phyloP scores from a whole-genome alignment of 2,329 filamentous ascomycete species.

The Aspergillus brasiliensis region DNA sequence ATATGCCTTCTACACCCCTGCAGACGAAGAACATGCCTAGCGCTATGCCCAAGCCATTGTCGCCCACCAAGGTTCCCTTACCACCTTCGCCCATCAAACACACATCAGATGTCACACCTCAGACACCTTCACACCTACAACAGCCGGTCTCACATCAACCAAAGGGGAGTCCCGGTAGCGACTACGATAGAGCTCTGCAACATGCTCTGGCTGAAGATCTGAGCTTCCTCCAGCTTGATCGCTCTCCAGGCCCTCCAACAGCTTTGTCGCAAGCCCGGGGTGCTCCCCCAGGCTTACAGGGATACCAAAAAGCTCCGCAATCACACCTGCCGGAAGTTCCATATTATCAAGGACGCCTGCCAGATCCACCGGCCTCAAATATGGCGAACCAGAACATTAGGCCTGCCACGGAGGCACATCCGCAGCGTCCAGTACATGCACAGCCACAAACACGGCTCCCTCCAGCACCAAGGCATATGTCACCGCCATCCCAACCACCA shows the following conservation, averaged over 20 bases:
- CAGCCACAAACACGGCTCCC: conserved; percentile 28
- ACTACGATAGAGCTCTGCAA: conserved; percentile 47
- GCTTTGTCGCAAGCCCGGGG: conserved; percentile 16
- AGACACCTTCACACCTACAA: conserved; percentile 50
- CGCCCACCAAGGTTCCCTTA: conserved; percentile 63
- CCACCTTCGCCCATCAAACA: conserved; percentile 61
- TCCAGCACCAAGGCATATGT: conserved; percentile 59
- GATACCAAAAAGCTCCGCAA: conserved; percentile 29
- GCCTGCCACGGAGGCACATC: conserved; percentile 11
- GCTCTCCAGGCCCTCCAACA: conserved; percentile 25
- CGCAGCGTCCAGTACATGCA: conserved; percentile 7
- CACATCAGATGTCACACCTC: conserved; percentile 51
- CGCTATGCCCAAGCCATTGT: conserved; percentile 38
- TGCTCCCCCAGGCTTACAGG: conserved; percentile 15
- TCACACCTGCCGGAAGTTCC: conserved; percentile 37
- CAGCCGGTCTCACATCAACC: conserved; percentile 39
- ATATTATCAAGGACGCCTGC: conserved; percentile 32
- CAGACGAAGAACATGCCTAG: conserved; percentile 51
- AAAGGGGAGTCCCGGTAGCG: conserved; percentile 41
- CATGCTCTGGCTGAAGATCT: conserved; percentile 45
- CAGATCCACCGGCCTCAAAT: conserved; percentile 23
- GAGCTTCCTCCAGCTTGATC: conserved; percentile 41
- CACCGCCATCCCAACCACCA: conserved; percentile 40
- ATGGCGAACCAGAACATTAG: conserved; percentile 16
- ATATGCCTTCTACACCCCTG: conserved; percentile 60